Evolutionary conservation across 768 basidiomycete genomes (phyloP).

Genomic region (Leccinum obscurum): DNA sequence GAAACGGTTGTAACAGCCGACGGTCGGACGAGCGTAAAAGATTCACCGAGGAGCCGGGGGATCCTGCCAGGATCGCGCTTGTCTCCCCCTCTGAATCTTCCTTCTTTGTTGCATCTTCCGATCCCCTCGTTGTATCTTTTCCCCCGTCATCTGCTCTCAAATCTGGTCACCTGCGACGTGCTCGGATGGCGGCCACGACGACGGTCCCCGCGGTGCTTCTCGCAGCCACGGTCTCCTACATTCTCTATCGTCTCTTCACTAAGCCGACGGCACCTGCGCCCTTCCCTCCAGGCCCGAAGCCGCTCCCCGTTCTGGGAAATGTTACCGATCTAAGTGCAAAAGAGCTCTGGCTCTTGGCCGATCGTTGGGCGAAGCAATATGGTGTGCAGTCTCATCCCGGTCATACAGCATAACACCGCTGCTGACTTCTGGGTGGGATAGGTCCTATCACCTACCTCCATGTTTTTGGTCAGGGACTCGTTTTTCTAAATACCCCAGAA

Average conservation of each 20-base stretch:
- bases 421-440: constrained; percentile 1
- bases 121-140: constrained; percentile 7
- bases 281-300: constrained; percentile 68
- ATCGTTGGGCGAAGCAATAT: constrained; percentile 60
- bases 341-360: constrained; percentile 65
- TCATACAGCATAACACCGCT: background rate
- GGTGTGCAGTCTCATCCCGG: constrained; percentile 42
- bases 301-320: constrained; percentile 66
- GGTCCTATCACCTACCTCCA: constrained; percentile 68
- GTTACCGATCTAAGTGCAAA: constrained; percentile 56
- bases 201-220: constrained; percentile 25
- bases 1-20: background rate
- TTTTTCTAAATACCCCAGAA: constrained; percentile 65
- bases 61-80: background rate
- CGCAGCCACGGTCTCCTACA: constrained; percentile 13
- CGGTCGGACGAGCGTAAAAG: background rate
- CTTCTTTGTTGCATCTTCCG: constrained; percentile 24
- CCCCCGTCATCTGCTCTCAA: background rate
- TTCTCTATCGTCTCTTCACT: constrained; percentile 18
- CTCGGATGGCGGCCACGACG: constrained; percentile 15
- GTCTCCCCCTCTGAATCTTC: constrained; percentile 12
- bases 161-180: background rate
- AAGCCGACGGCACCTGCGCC: constrained; percentile 32
- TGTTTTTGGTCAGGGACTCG: constrained; percentile 62
- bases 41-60: background rate